Evolutionary conservation across 352 stramenopile genomes (phyloP).

Genomic region (Pythium phragmiticola): DNA sequence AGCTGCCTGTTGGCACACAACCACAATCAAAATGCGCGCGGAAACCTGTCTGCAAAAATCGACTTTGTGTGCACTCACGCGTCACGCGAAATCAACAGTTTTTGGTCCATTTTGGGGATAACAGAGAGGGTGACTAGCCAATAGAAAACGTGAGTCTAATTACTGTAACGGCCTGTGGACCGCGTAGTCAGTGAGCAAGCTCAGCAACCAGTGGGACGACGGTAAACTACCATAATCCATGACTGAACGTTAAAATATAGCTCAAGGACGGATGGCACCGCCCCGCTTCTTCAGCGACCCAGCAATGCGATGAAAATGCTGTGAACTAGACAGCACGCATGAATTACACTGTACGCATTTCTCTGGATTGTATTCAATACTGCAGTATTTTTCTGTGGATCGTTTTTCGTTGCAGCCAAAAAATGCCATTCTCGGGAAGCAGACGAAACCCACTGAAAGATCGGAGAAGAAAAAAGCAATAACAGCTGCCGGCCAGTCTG

Average conservation of each 20-base stretch:
- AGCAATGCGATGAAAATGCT: neutral
- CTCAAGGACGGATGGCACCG: neutral
- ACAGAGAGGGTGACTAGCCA: neutral
- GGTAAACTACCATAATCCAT: neutral
- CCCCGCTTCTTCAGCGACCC: neutral
- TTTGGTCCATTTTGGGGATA: constrained; percentile 3
- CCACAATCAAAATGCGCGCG: constrained; percentile 10
- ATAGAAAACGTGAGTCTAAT: constrained; percentile 12
- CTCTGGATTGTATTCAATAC: neutral
- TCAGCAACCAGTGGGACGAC: neutral
- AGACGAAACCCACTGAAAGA: neutral
- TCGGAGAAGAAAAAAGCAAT: neutral
- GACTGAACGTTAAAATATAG: neutral
- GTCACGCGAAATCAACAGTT: constrained; percentile 15
- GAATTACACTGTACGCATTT: neutral
- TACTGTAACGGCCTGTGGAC: neutral
- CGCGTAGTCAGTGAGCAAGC: too few species aligned
- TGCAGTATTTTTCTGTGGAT: neutral
- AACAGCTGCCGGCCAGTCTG: neutral
- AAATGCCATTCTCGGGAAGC: neutral
- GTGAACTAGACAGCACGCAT: neutral
- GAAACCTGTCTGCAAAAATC: constrained; percentile 10
- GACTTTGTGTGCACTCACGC: constrained; percentile 1
- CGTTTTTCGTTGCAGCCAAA: neutral
- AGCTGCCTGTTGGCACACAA: constrained; percentile 21